These are phyloP conservation scores for Cenococcum geophilum DNA, from an alignment of 495 filamentous ascomycete species.

Conservation along the genomic window DNA sequence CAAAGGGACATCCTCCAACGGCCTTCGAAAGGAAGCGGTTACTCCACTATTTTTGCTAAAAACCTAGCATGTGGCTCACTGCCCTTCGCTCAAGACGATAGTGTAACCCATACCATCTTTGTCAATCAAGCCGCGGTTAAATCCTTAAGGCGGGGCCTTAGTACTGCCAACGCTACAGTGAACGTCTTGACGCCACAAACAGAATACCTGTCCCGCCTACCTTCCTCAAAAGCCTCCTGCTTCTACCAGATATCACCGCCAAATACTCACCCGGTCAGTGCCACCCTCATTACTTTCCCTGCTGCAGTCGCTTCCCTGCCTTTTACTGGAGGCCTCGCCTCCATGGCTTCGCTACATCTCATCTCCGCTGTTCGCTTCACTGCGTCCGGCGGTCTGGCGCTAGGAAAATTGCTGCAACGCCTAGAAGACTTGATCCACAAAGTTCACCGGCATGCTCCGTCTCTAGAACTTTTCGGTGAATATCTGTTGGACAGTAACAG, in stretches of 20 bases:
- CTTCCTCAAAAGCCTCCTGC: neutral
- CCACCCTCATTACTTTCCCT: neutral
- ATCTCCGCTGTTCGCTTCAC: neutral
- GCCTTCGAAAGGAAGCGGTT: neutral
- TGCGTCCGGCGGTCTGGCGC: neutral
- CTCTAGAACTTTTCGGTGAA: neutral
- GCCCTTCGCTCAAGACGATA: neutral
- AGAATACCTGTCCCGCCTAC: neutral
- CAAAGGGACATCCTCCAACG: neutral
- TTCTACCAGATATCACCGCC: neutral
- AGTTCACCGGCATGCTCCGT: neutral
- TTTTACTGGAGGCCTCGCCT: neutral
- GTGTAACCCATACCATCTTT: neutral
- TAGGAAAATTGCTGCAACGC: neutral
- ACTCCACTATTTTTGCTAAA: neutral
- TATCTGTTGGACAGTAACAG: neutral
- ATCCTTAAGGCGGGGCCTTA: neutral
- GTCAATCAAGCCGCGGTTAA: neutral
- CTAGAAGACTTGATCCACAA: constrained; percentile 1
- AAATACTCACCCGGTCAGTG: neutral
- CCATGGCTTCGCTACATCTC: neutral
- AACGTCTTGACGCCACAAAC: neutral
- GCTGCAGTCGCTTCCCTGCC: neutral
- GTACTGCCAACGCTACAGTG: neutral
- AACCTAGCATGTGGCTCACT: neutral